Conservation (phyloP, 169 alveolate genomes). For the Plasmodium gonderi region DNA sequence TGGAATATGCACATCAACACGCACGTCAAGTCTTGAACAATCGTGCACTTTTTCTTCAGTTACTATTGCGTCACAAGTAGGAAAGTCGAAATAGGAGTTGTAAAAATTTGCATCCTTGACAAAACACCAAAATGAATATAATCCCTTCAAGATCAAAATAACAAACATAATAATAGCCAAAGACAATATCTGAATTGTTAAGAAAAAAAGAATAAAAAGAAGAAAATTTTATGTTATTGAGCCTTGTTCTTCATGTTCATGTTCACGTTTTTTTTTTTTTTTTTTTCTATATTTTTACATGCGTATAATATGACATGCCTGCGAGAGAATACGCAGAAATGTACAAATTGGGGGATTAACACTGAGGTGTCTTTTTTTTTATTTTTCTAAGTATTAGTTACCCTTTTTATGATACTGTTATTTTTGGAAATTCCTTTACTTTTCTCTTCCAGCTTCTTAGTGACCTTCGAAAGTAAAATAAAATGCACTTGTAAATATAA, state of each 20-base stretch:
- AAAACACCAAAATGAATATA: conserved; percentile 64
- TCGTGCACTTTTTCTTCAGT: not conserved
- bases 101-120: conserved; percentile 8
- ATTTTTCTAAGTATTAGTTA: not conserved
- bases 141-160: conserved; percentile 39
- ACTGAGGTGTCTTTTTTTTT: not conserved
- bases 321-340: not conserved
- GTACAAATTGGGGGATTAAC: not conserved
- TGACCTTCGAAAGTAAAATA: conserved; percentile 27
- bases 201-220: not conserved
- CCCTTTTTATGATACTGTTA: conserved; percentile 32
- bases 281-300: not conserved
- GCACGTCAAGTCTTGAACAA: not conserved
- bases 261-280: not conserved
- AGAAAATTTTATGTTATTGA: not conserved
- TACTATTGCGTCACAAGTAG: conserved; percentile 61
- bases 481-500: not conserved
- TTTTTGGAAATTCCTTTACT: conserved; percentile 43
- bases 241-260: not conserved
- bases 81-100: conserved; percentile 18
- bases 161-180: conserved; percentile 48
- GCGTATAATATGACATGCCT: no score
- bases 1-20: not conserved
- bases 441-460: conserved; percentile 45
- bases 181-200: conserved; percentile 37